Conservation (phyloP, 306 rosid genomes). For the Sindora glabra region DNA sequence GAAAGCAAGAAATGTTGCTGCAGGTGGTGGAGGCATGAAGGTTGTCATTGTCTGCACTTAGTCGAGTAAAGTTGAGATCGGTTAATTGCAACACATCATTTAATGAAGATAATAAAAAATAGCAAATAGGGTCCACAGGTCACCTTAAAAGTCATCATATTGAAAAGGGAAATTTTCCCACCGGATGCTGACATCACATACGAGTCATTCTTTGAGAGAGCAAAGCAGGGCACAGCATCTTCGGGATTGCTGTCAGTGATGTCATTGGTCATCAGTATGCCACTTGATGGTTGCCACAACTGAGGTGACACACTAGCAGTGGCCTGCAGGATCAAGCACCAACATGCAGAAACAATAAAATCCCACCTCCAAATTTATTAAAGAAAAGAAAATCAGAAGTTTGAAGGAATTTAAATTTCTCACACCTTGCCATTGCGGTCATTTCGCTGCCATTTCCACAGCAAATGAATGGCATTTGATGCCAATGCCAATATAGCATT, state of each 20-base stretch:
- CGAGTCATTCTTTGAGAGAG: constrained; percentile 89
- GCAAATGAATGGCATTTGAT: constrained; percentile 88
- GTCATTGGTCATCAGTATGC: constrained; percentile 84
- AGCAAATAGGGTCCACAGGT: neutral
- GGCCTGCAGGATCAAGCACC: constrained; percentile 49
- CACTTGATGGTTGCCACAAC: constrained; percentile 91
- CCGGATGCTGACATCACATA: constrained; percentile 98
- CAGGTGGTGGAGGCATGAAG: constrained; percentile 98
- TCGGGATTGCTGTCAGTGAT: constrained; percentile 63
- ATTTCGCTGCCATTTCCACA: constrained; percentile 90
- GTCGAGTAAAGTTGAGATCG: constrained; percentile 26
- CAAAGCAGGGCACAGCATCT: constrained; percentile 96
- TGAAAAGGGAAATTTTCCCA: constrained; percentile 80
- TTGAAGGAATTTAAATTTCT: constrained; percentile 9
- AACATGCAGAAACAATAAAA: constrained; percentile 14
- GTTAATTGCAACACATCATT: constrained; percentile 18
- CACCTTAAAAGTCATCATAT: constrained; percentile 92
- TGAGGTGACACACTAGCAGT: constrained; percentile 77
- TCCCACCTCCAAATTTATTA: neutral
- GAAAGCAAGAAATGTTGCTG: constrained; percentile 96
- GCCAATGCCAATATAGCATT: constrained; percentile 83
- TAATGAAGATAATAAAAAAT: constrained; percentile 2
- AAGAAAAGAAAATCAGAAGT: neutral
- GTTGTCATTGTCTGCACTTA: constrained; percentile 89
- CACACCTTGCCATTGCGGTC: constrained; percentile 80